A percentile compares a stretch with the other conserved stretches of the same genome.
Evolutionary conservation across 345 rosid species (phyloP).

Genomic region (Acer campestre): DNA sequence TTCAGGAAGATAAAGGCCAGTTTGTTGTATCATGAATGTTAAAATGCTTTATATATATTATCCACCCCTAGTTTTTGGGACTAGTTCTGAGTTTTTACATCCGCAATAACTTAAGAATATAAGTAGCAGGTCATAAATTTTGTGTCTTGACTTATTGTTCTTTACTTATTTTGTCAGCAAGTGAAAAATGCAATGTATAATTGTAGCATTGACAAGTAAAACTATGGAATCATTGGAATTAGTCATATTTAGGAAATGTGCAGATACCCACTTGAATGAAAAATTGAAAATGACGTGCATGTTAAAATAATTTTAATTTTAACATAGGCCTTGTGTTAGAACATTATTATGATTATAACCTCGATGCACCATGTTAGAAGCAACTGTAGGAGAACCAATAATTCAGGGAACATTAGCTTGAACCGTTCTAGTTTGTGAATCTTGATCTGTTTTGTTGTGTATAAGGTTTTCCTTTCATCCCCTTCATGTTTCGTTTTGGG

Average conservation of each 20-base stretch:
- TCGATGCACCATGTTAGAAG: background rate
- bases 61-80: background rate
- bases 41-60: background rate
- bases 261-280: background rate
- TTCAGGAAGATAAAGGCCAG: background rate
- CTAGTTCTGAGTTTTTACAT: background rate
- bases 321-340: background rate
- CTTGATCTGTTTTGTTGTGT: background rate
- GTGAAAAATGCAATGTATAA: background rate
- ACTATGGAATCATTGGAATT: background rate
- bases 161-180: background rate
- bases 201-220: background rate
- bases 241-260: background rate
- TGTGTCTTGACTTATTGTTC: background rate
- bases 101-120: background rate
- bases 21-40: background rate
- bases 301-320: background rate
- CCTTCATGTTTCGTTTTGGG: background rate
- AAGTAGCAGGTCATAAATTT: background rate
- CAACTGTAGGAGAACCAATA: background rate
- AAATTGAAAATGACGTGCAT: background rate
- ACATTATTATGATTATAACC: background rate
- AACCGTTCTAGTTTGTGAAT: background rate
- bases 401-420: background rate
- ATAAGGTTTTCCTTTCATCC: background rate